Evolutionary conservation across 331 rosid genomes (phyloP).

Genomic region (Rosa hybrid): DNA sequence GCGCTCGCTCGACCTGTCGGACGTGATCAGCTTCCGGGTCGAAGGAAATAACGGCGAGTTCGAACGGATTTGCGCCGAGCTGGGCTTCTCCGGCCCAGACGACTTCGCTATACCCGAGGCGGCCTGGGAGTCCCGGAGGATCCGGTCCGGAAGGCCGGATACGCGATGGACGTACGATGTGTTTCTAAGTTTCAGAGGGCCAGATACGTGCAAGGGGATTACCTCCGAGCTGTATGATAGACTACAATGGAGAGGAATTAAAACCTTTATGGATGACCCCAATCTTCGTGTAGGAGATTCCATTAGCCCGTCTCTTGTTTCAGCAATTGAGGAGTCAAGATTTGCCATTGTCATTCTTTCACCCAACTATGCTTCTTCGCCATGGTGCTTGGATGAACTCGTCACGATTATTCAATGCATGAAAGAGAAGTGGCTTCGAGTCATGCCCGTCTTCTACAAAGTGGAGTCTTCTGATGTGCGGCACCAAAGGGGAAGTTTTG

Average conservation of each 20-base stretch:
- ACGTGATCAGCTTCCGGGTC: conserved; percentile 75
- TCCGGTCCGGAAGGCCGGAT: conserved; percentile 24
- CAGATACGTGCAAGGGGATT: conserved; percentile 6
- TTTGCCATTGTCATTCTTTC: conserved; percentile 10
- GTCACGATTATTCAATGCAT: not conserved
- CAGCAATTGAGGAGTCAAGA: conserved; percentile 12
- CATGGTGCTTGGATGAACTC: conserved; percentile 27
- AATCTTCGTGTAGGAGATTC: not conserved
- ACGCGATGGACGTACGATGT: not conserved
- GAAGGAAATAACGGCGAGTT: conserved; percentile 74
- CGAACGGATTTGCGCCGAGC: conserved; percentile 45
- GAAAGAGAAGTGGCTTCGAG: not conserved
- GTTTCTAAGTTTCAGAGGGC: too few relatives aligned
- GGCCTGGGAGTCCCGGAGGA: conserved; percentile 68
- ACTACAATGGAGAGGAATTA: not conserved
- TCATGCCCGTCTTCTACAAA: too few relatives aligned
- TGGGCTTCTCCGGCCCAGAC: conserved; percentile 79
- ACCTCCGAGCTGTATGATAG: conserved; percentile 9
- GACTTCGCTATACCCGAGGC: conserved; percentile 70
- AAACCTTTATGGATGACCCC: conserved; percentile 16
- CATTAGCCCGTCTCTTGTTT: not conserved
- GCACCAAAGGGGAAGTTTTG: too few relatives aligned
- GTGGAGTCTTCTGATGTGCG: not conserved
- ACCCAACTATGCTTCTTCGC: conserved; percentile 4
- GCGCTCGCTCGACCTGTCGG: conserved; percentile 58